Evolutionary conservation across 2,329 filamentous ascomycete genomes (phyloP).

Genomic region (Plectosphaerella plurivora): DNA sequence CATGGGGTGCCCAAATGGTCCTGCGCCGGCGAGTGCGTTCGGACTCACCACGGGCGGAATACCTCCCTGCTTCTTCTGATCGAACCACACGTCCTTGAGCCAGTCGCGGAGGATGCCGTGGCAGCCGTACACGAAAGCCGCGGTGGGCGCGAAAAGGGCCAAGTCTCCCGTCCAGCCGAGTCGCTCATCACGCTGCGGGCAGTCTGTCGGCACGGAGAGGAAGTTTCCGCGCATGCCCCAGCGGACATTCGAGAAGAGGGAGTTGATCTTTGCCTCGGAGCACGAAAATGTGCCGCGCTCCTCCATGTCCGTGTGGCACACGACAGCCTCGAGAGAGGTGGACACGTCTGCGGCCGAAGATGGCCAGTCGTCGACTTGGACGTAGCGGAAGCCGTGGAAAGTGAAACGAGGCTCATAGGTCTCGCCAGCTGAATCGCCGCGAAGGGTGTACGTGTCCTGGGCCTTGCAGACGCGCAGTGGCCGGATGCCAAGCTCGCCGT

Average conservation of each 20-base stretch:
- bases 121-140: constrained; percentile 4
- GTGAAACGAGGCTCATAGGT: constrained; percentile 42
- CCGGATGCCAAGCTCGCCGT: constrained; percentile 29
- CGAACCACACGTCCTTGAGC: constrained; percentile 10
- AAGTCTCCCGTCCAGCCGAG: constrained; percentile 9
- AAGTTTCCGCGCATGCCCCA: constrained; percentile 11
- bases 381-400: constrained; percentile 48
- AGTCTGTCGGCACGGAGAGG: constrained; percentile 9
- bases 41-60: constrained; percentile 25
- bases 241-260: constrained; percentile 4
- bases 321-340: constrained; percentile 2
- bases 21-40: constrained; percentile 13
- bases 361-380: constrained; percentile 34
- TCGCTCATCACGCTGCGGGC: constrained; percentile 8
- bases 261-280: constrained; percentile 4
- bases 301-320: constrained; percentile 9
- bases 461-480: constrained; percentile 31
- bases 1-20: constrained; percentile 8
- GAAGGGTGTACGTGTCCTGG: constrained; percentile 25
- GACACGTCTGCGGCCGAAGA: neutral
- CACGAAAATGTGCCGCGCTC: constrained; percentile 3
- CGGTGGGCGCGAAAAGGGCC: constrained; percentile 6
- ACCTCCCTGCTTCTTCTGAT: constrained; percentile 25
- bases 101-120: constrained; percentile 6
- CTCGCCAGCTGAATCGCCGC: constrained; percentile 12